phyloP scores from a whole-genome alignment of 2,329 filamentous ascomycete species.

The Blumeria hordei region DNA sequence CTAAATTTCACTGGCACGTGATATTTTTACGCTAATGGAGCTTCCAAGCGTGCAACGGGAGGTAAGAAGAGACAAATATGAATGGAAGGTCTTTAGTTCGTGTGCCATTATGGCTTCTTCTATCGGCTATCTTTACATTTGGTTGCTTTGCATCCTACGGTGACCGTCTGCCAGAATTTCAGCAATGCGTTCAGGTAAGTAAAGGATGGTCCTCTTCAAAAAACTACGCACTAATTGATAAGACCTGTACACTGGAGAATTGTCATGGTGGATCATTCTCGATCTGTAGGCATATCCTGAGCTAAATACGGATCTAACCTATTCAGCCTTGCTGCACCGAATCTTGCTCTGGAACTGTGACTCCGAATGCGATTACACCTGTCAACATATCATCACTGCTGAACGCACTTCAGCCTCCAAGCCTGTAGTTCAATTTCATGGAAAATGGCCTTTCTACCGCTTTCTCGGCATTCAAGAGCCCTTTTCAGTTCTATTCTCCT shows the following conservation, averaged over 20 bases:
- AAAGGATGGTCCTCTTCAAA: background rate
- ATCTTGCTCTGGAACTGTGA: constrained; percentile 82
- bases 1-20: no score
- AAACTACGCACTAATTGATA: constrained; percentile 2
- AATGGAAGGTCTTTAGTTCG: background rate
- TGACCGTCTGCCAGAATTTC: constrained; percentile 70
- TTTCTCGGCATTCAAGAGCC: constrained; percentile 87
- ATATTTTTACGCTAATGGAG: no score
- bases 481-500: constrained; percentile 75
- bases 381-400: constrained; percentile 76
- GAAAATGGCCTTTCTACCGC: constrained; percentile 93
- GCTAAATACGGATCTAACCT: constrained; percentile 3
- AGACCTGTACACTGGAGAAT: constrained; percentile 66
- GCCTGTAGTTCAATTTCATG: constrained; percentile 75
- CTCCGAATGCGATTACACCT: constrained; percentile 91
- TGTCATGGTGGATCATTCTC: constrained; percentile 36
- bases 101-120: background rate
- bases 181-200: constrained; percentile 55
- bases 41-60: no score
- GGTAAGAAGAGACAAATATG: background rate
- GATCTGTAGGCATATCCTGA: constrained; percentile 9
- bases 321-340: constrained; percentile 53
- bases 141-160: constrained; percentile 49
- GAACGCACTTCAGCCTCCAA: constrained; percentile 39
- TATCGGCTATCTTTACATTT: constrained; percentile 14